Conservation (phyloP, 345 rosid species). For the Eucalyptus pumila region DNA sequence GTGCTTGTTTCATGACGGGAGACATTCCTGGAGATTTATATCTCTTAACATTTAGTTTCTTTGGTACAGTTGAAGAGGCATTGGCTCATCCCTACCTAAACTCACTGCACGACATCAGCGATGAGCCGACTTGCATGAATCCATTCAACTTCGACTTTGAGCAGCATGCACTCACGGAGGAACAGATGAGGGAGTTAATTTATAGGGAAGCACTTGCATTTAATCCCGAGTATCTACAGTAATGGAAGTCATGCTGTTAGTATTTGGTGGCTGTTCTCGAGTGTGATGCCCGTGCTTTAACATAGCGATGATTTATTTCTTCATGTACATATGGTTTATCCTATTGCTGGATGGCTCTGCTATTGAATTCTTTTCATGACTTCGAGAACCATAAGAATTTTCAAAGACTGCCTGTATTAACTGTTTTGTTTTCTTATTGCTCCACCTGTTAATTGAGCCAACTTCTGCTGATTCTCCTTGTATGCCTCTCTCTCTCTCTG, state of each 20-base stretch:
- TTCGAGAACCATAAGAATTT: neutral
- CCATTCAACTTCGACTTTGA: conserved; percentile 74
- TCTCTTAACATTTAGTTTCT: neutral
- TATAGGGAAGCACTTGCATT: conserved; percentile 76
- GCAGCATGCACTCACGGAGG: conserved; percentile 55
- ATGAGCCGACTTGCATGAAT: conserved; percentile 65
- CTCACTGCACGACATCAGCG: conserved; percentile 43
- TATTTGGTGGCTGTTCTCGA: neutral
- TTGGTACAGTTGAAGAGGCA: conserved; percentile 59
- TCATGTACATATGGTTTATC: neutral
- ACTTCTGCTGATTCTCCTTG: neutral
- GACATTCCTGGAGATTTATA: neutral
- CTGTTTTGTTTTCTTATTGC: neutral
- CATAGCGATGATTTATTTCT: neutral
- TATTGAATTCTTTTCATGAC: neutral
- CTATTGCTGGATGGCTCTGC: conserved; percentile 8
- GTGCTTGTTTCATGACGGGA: neutral
- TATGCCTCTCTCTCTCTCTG: neutral
- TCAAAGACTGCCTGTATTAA: neutral
- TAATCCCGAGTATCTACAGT: conserved; percentile 59
- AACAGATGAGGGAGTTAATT: conserved; percentile 76
- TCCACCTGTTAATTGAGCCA: neutral
- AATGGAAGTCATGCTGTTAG: neutral
- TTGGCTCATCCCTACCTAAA: conserved; percentile 79
- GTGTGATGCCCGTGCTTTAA: conserved; percentile 1